Conservation (phyloP, 768 basidiomycete genomes). For the Pisolithus microcarpus region DNA sequence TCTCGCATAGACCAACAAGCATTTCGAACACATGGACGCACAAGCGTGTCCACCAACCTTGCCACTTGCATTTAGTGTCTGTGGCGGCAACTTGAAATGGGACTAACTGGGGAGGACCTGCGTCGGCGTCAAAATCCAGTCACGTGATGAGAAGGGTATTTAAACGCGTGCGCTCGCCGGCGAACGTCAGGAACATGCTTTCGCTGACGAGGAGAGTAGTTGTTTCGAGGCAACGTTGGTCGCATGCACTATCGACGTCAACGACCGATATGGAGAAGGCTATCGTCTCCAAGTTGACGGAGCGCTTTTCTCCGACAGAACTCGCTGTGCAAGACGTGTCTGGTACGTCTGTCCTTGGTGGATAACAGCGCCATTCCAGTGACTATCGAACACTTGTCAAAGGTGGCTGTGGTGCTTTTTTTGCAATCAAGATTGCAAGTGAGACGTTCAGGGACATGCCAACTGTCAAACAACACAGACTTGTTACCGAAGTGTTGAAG, state of each 20-base stretch:
- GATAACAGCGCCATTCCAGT: not conserved
- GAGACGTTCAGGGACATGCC: slow-evolving; percentile 79
- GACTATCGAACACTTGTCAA: slow-evolving; percentile 4
- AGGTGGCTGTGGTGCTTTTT: slow-evolving; percentile 98
- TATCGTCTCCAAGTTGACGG: slow-evolving; percentile 67
- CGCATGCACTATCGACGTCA: slow-evolving; percentile 21
- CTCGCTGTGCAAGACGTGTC: slow-evolving; percentile 93
- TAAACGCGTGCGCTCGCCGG: not conserved
- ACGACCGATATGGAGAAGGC: slow-evolving; percentile 36
- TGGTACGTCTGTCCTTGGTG: slow-evolving; percentile 44
- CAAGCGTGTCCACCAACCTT: slow-evolving; percentile 12
- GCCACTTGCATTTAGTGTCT: slow-evolving; percentile 11
- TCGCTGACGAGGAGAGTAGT: slow-evolving; percentile 30
- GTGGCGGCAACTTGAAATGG: no score
- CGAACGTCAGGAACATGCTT: slow-evolving; percentile 21
- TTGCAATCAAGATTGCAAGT: slow-evolving; percentile 84
- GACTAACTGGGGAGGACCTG: no score
- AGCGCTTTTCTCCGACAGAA: slow-evolving; percentile 70
- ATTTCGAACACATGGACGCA: slow-evolving; percentile 11
- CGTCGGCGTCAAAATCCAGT: not conserved
- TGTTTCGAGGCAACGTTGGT: slow-evolving; percentile 20
- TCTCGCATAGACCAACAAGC: slow-evolving; percentile 1
- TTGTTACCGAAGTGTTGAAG: slow-evolving; percentile 82
- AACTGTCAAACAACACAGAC: slow-evolving; percentile 87
- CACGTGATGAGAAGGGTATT: not conserved